Evolutionary conservation across 495 filamentous ascomycete species (phyloP), one percentile per base, ranked within the genome.

Genomic region (Penicillium diatomitis): DNA sequence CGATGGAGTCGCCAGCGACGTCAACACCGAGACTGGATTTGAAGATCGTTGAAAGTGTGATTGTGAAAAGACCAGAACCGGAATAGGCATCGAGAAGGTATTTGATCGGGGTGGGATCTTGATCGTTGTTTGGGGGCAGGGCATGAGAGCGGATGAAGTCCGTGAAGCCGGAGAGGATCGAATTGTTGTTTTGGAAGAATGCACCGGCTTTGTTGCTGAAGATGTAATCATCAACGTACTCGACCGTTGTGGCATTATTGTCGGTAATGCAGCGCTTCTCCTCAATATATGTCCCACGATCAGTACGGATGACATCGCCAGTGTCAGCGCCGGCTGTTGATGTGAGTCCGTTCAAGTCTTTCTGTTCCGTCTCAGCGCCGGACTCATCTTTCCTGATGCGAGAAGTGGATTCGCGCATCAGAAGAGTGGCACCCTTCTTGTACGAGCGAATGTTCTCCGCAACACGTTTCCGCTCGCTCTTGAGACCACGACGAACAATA

Each of bases 141-240:
- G 91, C 83, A 60, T 88, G 80, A 41, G 83, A 72, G 44, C 92
- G 88, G 69, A 98, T 88, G 73, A 91, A 96, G 50, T 82, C 77
- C 8, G 90, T 96, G 70, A 98, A 96, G 8, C 65, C 67, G 37
- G 86, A 78, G n/a, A 98, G 83, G 69, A 98, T 96, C 41, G 89
- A 95, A 71, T 98, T 98, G 77, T 98, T 98, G 73, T 98, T 98
- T 61, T 98, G 92, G 80, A 98, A 98, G 78, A 98, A 98, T 38
- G 85, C 73, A 36, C 89, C 89, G 12, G 92, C 92, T 32, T 84
- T 87, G 75, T 91, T 96, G 61, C 77, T 79, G 74, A 98, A 95
- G 62, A 82, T 67, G 71, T 84, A 95, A 64, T 83, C 63, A 58
- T 88, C 88, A 47, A 98, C 74, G 64, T 94, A 95, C 63, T 98